Base-by-base conservation (phyloP, 805 yeast genomes). In the Pichia nakasei region DNA sequence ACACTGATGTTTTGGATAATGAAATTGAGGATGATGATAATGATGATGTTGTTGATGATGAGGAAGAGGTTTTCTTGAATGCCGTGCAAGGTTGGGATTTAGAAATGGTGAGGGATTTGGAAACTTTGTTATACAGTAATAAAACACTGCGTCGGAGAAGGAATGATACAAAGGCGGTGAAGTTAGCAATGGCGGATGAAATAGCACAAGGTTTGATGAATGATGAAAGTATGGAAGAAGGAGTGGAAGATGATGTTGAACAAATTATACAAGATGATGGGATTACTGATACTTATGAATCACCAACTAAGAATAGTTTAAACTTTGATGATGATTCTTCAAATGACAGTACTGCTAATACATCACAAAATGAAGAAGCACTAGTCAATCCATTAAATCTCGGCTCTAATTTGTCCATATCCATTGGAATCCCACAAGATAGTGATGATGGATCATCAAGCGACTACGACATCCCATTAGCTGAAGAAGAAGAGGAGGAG, bases 401-500 rank as follows among this genome's bases (percentile, higher is more conserved):
- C 18, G 29, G 38, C 9, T 18, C 40, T 2, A 26, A 39, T 15
- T 20, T 45, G 18, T 19, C 39, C 18, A 12, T 44, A 26, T 9
- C 13, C 15, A 27, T 27, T 27, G 32, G 47, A 9, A 39, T 40
- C 2, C 11, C 22, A 1, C 24, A 9, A 18, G 35, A 37, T 2
- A 34, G 21, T 19, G 45, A 29, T 12, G 11, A 22, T 12, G n/a
- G 27, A 21, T 24, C 37, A 26, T 27, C 32, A 13, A 27, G 9
- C 20, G 46, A 46, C 18, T 42, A 44, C 15, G 48, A 31, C 3
- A 46, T 49, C 12, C 52, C 52, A 6, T 11, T 48, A n/a, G 51
- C 45, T 5, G 45, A 41, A 22, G 51, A 48, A 21, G 51, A 48
- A 15, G 51, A 45, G 5, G 45, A 41, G 20, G 51, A 48, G 18